These are phyloP conservation scores for Striga asiatica DNA, from an alignment of 257 asterid genomes.

Conservation along the genomic window DNA sequence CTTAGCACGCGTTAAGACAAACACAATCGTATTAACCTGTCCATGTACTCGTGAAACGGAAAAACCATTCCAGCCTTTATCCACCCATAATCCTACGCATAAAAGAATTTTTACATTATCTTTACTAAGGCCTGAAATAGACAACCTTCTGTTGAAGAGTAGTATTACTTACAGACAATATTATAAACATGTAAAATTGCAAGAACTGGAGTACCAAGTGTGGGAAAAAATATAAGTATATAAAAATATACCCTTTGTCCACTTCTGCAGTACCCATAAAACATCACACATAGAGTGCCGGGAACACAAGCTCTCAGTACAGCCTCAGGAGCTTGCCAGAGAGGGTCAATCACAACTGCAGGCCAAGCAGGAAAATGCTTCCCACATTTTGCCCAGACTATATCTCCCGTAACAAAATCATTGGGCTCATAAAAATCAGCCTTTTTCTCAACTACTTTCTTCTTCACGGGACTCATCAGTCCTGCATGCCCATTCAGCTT, in stretches of 20 bases:
- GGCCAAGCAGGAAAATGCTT: conserved; percentile 93
- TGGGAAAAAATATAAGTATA: background rate
- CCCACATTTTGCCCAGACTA: conserved; percentile 94
- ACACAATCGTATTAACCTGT: conserved; percentile 42
- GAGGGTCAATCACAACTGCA: conserved; percentile 74
- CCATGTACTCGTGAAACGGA: conserved; percentile 75
- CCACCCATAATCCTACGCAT: conserved; percentile 86
- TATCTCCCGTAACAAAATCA: conserved; percentile 59
- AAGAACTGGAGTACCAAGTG: too few relatives aligned
- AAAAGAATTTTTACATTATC: background rate
- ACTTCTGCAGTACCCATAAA: conserved; percentile 53
- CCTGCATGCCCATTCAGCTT: conserved; percentile 16
- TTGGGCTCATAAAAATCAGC: conserved; percentile 44
- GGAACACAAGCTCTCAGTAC: conserved; percentile 77
- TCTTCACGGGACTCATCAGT: conserved; percentile 20
- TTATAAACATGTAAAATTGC: background rate
- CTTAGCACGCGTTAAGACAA: background rate
- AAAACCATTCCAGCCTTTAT: conserved; percentile 80
- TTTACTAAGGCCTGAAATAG: too few relatives aligned
- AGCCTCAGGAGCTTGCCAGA: conserved; percentile 60
- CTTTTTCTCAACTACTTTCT: conserved; percentile 30
- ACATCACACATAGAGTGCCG: conserved; percentile 84
- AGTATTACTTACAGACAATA: too few relatives aligned
- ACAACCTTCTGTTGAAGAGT: too few relatives aligned
- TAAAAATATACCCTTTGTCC: conserved; percentile 55